Evolutionary conservation across 352 stramenopile genomes (phyloP), one percentile per base, ranked within the genome.

Genomic region (Globisporangium middletonii): DNA sequence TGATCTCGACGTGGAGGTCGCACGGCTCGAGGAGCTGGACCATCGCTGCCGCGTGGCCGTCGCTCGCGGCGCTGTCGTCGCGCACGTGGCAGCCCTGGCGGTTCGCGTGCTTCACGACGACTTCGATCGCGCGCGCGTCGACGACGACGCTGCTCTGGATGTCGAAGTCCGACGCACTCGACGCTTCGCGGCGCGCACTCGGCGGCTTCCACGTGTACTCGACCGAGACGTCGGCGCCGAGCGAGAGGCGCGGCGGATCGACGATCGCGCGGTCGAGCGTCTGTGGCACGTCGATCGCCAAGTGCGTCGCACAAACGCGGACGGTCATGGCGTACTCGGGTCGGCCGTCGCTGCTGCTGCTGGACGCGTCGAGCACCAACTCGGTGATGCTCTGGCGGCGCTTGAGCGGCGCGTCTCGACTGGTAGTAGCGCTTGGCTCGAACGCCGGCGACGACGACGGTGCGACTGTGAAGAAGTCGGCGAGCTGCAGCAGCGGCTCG

Each of bases 11-110:
- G 27, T 85, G 73, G 1, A 94, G 47, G 35, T 81, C 70, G 33
- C 76, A 89, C 5, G 84, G 84, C 47, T 94, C 84, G n/a, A 94
- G 67, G 42, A 94, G 63, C 41, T 94, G 84, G 8, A 94, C 83
- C 45, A 84, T 45, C 26, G 73, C 65, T 4, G 70, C 69, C 7
- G 75, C 42, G 33, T 83, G 59, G 6, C 72, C 41, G 30, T 26
- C 43, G 4, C 57, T 19, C 38, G 35, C 33, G 5, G 6, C 49
- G 33, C 42, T 51, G 60, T 57, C 62, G 63, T 60, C 70, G 6
- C 53, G 61, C 11, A 80, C 67, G 53, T 71, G 88, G 52, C 77
- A 92, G 15, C 76, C 81, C 62, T 86, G 78, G 3, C 81, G 78
- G 23, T 77, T 79, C 2, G 78, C 77, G 57, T 91, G 85, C 27